These are phyloP conservation scores for Mimosa pudica DNA, from an alignment of 306 rosid species.

Conservation along the genomic window DNA sequence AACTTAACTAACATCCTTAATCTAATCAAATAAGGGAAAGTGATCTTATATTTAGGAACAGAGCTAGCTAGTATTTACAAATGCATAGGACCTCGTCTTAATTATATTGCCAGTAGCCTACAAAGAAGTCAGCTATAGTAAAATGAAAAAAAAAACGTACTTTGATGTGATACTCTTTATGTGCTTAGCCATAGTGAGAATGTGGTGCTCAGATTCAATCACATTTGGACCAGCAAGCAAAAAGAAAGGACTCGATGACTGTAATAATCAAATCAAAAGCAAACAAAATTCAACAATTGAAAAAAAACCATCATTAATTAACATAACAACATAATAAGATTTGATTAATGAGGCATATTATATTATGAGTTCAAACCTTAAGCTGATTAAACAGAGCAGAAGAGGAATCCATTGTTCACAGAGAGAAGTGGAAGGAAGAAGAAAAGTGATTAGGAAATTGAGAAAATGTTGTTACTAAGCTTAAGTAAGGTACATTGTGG, in stretches of 20 bases:
- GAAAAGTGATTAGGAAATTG: not conserved
- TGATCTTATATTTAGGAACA: too few species aligned
- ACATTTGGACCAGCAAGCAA: slow-evolving; percentile 94
- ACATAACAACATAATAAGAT: too few species aligned
- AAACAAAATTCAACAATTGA: slow-evolving; percentile 27
- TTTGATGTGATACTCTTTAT: slow-evolving; percentile 66
- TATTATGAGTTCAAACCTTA: slow-evolving; percentile 34
- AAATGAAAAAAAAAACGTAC: slow-evolving; percentile 41
- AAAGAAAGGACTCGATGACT: slow-evolving; percentile 89
- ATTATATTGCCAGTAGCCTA: not conserved
- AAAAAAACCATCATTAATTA: not conserved
- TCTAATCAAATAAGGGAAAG: too few species aligned
- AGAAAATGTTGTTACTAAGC: not conserved
- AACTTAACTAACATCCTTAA: too few species aligned
- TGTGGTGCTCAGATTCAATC: slow-evolving; percentile 90
- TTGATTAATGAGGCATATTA: not conserved
- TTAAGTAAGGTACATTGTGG: not conserved
- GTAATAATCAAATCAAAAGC: slow-evolving; percentile 30
- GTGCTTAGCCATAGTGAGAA: slow-evolving; percentile 77
- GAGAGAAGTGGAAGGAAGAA: not conserved
- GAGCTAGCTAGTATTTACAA: too few species aligned
- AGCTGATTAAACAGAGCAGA: slow-evolving; percentile 49
- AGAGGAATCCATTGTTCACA: slow-evolving; percentile 46
- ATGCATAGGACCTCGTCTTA: too few species aligned
- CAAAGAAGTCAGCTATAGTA: not conserved